Evolutionary conservation across 1,284 basidiomycete species (phyloP).

Genomic region (Heterobasidion occidentale): DNA sequence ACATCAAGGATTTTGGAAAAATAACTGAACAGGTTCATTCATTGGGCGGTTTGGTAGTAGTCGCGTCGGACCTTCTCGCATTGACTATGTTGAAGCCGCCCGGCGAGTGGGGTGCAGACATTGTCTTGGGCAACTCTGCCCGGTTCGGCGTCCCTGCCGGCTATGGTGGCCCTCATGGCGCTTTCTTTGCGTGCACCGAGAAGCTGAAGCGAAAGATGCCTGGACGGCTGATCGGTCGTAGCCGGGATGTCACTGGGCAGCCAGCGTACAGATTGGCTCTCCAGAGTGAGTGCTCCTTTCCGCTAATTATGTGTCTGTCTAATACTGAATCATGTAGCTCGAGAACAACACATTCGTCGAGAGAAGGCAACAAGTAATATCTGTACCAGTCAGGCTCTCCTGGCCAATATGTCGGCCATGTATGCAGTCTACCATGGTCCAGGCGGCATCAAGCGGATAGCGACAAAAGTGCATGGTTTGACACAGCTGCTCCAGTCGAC

Average conservation of each 20-base stretch:
- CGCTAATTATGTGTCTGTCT: constrained; percentile 4
- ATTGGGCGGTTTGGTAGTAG: constrained; percentile 74
- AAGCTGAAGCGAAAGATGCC: constrained; percentile 96
- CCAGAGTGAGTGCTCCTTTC: constrained; percentile 64
- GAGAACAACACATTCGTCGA: constrained; percentile 94
- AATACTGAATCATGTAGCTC: constrained; percentile 40
- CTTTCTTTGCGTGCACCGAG: constrained; percentile 94
- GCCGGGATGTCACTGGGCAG: constrained; percentile 78
- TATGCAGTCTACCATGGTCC: constrained; percentile 97
- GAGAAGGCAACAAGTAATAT: constrained; percentile 96
- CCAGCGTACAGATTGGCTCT: constrained; percentile 90
- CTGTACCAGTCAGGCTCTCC: constrained; percentile 88
- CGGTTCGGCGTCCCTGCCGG: constrained; percentile 92
- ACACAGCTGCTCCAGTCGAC: constrained; percentile 73
- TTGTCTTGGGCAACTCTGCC: constrained; percentile 92
- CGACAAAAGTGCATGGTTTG: constrained; percentile 85
- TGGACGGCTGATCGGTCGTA: constrained; percentile 87
- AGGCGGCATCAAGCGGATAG: constrained; percentile 79
- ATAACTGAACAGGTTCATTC: constrained; percentile 70
- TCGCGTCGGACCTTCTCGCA: constrained; percentile 89
- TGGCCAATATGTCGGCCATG: constrained; percentile 97
- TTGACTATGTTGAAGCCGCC: constrained; percentile 92
- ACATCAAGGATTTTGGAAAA: constrained; percentile 68
- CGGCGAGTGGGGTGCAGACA: constrained; percentile 98
- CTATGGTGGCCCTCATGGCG: constrained; percentile 89